Evolutionary conservation across 2,329 filamentous ascomycete species (phyloP), one percentile per base, ranked within the genome.

Genomic region (Allantophomopsis lycopodina): DNA sequence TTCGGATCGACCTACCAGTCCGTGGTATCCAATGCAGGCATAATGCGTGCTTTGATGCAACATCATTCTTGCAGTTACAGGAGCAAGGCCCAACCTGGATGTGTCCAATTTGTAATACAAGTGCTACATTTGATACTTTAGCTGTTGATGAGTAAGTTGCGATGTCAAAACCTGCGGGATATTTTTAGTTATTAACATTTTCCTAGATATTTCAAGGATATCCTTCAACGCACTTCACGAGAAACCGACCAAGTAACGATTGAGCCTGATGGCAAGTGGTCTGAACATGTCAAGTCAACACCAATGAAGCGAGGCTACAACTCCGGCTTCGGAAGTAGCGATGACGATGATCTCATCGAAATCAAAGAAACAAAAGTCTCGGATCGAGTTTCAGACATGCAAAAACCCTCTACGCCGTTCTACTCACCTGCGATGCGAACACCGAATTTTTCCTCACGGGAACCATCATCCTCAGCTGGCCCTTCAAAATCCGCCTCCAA

Each of bases 21-120:
- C 79, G 91, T 28, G 84, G 84, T 4, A 69, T 76, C 3, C 62
- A 78, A 28, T 98, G 91, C 62, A 80, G 75, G 3, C 91, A 98
- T 57, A 83, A 91, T 18, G 86, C 94, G 55, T 98, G 91, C 56
- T 98, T 96, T 50, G 91, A 98, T 57, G 89, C 83, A 3, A 80
- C 76, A 3, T 93, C 86, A 2, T 98, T 95, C 55, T 69, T 98
- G 15, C 85, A 94, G 51, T 64, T 98, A 20, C 89, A 96, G 56
- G 87, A 96, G 56, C 91, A 98, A 63, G 89, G 86, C 0, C 91
- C 91, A 0, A 93, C 91, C 14, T 98, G 91, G 91, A 69, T 78
- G n/a, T 98, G 91, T 53, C 91, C 91, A 1, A 80, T 95, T 16
- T 98, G 91, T 64, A 89, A 81, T 59, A 93, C 88, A 53, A 62